Base-by-base conservation (phyloP, 1,139 yeast species). In the Nakaseomyces bracarensis region DNA sequence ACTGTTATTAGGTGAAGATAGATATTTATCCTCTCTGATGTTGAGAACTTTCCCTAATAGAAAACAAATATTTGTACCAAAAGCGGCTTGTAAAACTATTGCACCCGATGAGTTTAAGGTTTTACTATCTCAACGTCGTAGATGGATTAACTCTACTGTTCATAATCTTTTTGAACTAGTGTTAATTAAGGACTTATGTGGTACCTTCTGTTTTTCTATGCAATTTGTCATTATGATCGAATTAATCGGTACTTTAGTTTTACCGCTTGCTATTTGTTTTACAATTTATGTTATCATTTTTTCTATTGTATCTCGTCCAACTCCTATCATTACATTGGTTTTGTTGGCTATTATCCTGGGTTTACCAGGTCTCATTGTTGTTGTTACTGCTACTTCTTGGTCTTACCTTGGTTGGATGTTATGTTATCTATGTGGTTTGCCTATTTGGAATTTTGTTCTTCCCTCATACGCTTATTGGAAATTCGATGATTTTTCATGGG, bases 401-500 rank as follows among this genome's bases (percentile, higher is more conserved):
- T 75, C 82, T 16, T 91, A 89, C 58, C 57, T 91, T 40, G 46
- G 80, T 22, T 91, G 96, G 85, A 85, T 89, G 81, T 44, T 79
- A 34, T 72, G 87, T 48, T 91, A 91, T 59, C 64, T 91, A 34
- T 1, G 79, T 33, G 94, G 97, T 0, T 74, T 91, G 49, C 97
- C 97, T 26, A 72, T 91, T 48, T 91, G 98, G 98, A 91, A 91
- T 63, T 84, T 91, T 60, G 81, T 89, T 4, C 70, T 91, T 43
- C 98, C 98, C 3, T 62, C 77, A 40, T 85, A 91, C 64, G 86
- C 97, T 0, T 91, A 68, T 56, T 91, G 98, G 98, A 89, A 89
- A 64, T 91, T 91, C 65, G 98, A 91, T 64, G 98, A 91, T 64
- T 91, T 91, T 67, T 79, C 91, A 55, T 91, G 98, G 98, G 98